A percentile compares a stretch with the other conserved stretches of the same genome.
phyloP scores from a whole-genome alignment of 345 rosid species.

The Populus pruinosa region DNA sequence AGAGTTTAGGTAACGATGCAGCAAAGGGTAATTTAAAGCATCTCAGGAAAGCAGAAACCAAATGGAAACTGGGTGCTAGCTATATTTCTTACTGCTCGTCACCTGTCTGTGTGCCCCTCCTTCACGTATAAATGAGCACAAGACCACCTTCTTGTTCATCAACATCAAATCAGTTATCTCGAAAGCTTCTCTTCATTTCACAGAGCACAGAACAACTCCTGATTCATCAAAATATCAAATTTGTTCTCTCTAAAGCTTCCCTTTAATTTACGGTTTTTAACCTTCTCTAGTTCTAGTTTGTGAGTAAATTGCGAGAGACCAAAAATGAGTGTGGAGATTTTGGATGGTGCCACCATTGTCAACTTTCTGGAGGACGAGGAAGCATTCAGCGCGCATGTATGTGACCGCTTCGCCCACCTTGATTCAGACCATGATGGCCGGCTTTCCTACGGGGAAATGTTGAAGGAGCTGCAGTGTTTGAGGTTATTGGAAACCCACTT shows the following conservation, averaged over 20 bases:
- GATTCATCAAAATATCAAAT: background rate
- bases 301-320: too few relatives aligned
- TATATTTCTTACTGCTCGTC: background rate
- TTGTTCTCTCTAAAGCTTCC: background rate
- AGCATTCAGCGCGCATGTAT: constrained; percentile 29
- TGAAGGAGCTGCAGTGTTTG: constrained; percentile 40
- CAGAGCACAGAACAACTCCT: background rate
- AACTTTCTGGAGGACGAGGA: constrained; percentile 44
- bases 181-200: too few relatives aligned
- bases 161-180: background rate
- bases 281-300: background rate
- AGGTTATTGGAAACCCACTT: constrained; percentile 41
- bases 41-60: background rate
- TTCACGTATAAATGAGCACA: background rate
- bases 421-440: constrained; percentile 36
- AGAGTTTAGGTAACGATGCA: background rate
- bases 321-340: constrained; percentile 41
- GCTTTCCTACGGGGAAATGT: constrained; percentile 42
- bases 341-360: constrained; percentile 36
- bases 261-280: background rate
- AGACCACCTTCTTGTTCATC: background rate
- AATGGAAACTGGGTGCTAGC: background rate
- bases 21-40: background rate
- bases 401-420: constrained; percentile 27
- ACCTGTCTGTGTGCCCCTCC: background rate